phyloP scores from a whole-genome alignment of 352 stramenopile species.

The Globisporangium nagaii region DNA sequence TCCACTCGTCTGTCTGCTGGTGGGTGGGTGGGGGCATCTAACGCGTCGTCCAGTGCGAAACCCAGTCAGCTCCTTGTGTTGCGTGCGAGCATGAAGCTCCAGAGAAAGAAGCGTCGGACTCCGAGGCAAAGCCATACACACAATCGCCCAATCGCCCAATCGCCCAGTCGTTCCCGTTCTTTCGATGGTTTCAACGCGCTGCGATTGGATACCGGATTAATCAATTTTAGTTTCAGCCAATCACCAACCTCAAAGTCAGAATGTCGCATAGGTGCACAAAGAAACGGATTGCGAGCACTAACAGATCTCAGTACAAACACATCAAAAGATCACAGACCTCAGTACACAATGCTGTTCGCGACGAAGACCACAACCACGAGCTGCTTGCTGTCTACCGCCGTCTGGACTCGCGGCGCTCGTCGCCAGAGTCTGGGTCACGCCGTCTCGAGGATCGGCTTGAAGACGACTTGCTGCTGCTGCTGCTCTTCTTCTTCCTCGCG shows the following conservation, averaged over 20 bases:
- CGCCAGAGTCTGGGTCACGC: not conserved
- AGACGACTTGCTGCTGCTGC: constrained; percentile 15
- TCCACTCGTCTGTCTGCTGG: no score
- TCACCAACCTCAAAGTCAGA: not conserved
- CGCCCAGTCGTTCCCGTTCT: no score
- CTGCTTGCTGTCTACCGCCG: not conserved
- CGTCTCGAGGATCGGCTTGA: constrained; percentile 13
- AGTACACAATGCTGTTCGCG: no score
- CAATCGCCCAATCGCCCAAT: no score
- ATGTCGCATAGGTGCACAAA: not conserved
- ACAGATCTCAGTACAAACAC: not conserved
- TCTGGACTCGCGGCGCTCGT: constrained; percentile 4
- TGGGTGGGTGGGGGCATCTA: no score
- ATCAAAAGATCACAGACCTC: no score
- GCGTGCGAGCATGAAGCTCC: no score
- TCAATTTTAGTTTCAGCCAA: not conserved
- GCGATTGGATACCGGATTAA: not conserved
- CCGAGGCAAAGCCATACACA: no score
- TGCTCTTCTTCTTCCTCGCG: constrained; percentile 13
- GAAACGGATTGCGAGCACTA: not conserved
- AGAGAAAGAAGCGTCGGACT: no score
- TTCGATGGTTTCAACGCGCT: not conserved
- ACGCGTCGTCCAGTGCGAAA: no score
- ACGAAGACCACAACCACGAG: not conserved
- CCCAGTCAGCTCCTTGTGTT: no score